These are phyloP conservation scores for Hebeloma cylindrosporum DNA, from an alignment of 768 basidiomycete genomes.

Conservation along the genomic window DNA sequence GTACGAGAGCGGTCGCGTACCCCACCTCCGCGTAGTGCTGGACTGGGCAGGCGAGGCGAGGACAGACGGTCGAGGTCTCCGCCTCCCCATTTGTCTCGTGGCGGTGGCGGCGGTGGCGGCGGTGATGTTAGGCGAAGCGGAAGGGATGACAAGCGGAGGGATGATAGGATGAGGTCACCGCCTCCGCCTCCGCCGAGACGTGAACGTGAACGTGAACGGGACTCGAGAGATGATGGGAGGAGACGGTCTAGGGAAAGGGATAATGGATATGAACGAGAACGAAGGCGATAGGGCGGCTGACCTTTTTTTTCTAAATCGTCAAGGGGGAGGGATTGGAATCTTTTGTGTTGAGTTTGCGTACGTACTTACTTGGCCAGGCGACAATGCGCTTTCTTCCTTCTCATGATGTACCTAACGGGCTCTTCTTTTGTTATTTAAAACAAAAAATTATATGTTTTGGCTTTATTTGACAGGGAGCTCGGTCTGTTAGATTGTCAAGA, in stretches of 20 bases:
- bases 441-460: neutral
- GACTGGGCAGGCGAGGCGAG: constrained; percentile 10
- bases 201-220: constrained; percentile 12
- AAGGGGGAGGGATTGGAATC: constrained; percentile 1
- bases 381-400: neutral
- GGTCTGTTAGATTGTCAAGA: no score
- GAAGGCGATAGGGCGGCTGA: constrained; percentile 14
- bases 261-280: constrained; percentile 21
- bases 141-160: constrained; percentile 8
- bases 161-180: constrained; percentile 15
- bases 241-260: constrained; percentile 18
- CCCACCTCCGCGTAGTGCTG: constrained; percentile 23
- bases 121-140: constrained; percentile 9
- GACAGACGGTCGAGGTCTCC: constrained; percentile 25
- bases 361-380: neutral
- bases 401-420: neutral
- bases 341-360: neutral
- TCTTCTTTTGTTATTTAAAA: neutral
- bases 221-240: constrained; percentile 10
- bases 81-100: constrained; percentile 12
- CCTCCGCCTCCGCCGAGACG: constrained; percentile 17
- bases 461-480: no score
- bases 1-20: constrained; percentile 20
- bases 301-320: no score
- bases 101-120: constrained; percentile 10